Evolutionary conservation across 176 grass and related monocot genomes (phyloP).

Genomic region (Oryza brachyantha): DNA sequence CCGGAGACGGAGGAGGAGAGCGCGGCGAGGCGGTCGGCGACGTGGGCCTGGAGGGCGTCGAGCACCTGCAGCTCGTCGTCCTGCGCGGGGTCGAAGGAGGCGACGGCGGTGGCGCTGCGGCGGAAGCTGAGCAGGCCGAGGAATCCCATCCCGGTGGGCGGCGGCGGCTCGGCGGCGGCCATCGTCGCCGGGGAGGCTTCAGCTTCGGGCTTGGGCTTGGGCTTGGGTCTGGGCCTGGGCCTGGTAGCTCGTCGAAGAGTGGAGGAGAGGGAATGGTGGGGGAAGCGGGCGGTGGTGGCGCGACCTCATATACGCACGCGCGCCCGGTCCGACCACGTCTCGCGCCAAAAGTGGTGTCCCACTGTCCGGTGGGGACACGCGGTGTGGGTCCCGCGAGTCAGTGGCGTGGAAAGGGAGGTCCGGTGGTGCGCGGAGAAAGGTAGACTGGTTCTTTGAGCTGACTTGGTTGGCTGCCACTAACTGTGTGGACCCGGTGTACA

Average conservation of each 20-base stretch:
- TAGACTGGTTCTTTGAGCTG: slow-evolving; percentile 52
- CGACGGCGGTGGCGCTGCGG: slow-evolving; percentile 51
- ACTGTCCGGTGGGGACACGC: rapidly evolving
- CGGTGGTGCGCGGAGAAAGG: background rate
- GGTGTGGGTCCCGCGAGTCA: rapidly evolving
- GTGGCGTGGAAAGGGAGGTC: background rate
- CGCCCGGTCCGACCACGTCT: background rate
- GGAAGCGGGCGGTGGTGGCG: background rate
- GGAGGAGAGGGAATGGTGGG: slow-evolving; percentile 36
- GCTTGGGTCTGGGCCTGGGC: too few relatives aligned
- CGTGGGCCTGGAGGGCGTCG: slow-evolving; percentile 63
- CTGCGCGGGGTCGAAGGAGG: slow-evolving; percentile 61
- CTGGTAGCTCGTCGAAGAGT: background rate
- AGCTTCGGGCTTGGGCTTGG: background rate
- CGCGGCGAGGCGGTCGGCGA: slow-evolving; percentile 55
- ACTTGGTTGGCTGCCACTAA: slow-evolving; percentile 58
- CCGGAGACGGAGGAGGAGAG: slow-evolving; percentile 4
- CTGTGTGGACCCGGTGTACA: slow-evolving; percentile 15
- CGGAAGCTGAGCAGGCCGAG: slow-evolving; percentile 75
- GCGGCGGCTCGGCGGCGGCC: slow-evolving; percentile 45
- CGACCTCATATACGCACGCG: slow-evolving; percentile 9
- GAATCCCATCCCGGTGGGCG: slow-evolving; percentile 43
- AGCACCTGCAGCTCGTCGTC: slow-evolving; percentile 63
- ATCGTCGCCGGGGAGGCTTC: slow-evolving; percentile 6
- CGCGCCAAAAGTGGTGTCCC: rapidly evolving